Conservation (phyloP, 1,139 yeast species). For the Entelexis paramagnoliae region DNA sequence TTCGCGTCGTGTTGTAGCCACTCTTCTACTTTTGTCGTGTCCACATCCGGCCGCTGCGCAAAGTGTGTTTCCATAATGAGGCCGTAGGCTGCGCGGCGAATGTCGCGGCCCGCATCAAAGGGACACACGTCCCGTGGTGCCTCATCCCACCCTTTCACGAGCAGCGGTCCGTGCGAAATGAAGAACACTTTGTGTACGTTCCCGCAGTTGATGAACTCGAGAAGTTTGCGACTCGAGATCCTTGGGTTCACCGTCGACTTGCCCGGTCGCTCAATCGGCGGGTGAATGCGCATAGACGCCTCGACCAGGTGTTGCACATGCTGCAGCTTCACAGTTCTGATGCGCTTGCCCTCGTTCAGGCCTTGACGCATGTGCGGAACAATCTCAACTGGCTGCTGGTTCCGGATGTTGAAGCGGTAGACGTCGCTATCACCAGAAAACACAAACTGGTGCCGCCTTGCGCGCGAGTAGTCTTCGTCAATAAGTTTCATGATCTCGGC, state of each 20-base stretch:
- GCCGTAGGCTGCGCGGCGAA: slow-evolving; percentile 16
- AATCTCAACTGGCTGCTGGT: slow-evolving; percentile 10
- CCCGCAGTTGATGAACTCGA: slow-evolving; percentile 16
- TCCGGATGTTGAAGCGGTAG: slow-evolving; percentile 11
- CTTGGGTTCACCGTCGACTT: slow-evolving; percentile 5
- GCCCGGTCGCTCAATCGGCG: slow-evolving; percentile 10
- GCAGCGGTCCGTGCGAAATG: slow-evolving; percentile 1
- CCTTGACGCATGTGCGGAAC: slow-evolving; percentile 9
- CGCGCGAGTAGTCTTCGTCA: slow-evolving; percentile 6
- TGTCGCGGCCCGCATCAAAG: slow-evolving; percentile 9
- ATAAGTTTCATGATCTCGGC: slow-evolving; percentile 20
- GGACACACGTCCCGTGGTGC: slow-evolving; percentile 2
- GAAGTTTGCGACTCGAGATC: background rate
- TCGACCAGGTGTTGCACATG: background rate
- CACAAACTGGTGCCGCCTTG: slow-evolving; percentile 13
- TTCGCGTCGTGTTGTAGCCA: slow-evolving; percentile 1
- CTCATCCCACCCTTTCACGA: background rate
- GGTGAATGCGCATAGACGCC: background rate
- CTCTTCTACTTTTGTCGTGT: background rate
- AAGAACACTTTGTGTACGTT: slow-evolving; percentile 3
- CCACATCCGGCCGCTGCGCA: background rate
- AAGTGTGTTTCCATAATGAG: slow-evolving; percentile 1
- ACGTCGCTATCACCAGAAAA: slow-evolving; percentile 18
- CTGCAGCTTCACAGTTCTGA: slow-evolving; percentile 8
- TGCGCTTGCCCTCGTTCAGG: background rate